Evolutionary conservation across 2,329 filamentous ascomycete species (phyloP), one percentile per base, ranked within the genome.

Genomic region (Alternaria rosae): DNA sequence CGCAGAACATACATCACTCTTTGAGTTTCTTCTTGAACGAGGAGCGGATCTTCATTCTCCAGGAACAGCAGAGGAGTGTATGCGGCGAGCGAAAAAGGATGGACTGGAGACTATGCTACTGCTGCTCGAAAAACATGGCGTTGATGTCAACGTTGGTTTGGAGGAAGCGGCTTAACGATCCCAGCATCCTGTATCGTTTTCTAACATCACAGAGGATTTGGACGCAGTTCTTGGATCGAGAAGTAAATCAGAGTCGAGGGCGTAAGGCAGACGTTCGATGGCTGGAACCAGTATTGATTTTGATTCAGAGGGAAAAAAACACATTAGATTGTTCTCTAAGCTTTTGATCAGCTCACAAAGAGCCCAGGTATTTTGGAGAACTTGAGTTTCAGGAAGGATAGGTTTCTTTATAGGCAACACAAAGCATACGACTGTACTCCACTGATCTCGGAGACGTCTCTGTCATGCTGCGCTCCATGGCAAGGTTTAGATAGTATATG

Each of bases 401-500:
- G 15, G 15, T 15, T 9, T 4, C 32, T n/a, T 38, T 38, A n/a
- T n/a, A 38, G 5, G 10, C 4, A 3, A 5, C 32, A 7, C 0
- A 15, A 38, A 10, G 32, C 32, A 38, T 4, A n/a, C n/a, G n/a
- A n/a, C n/a, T n/a, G n/a, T n/a, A n/a, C n/a, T n/a, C n/a, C n/a
- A n/a, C n/a, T n/a, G n/a, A n/a, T n/a, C n/a, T n/a, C n/a, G n/a
- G n/a, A 5, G 32, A 38, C 15, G 0, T 38, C 15, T 38, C 15
- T 5, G 8, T 38, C 15, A 35, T n/a, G 9, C 0, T 0, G 4
- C 6, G 0, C 7, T 7, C 32, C 0, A n/a, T n/a, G 6, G 4
- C 15, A 15, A 0, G 7, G 3, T 35, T 35, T 35, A 15, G 4
- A 35, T n/a, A 35, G 7, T 7, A 2, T 9, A n/a, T 9, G 0